A percentile compares a stretch with the other conserved stretches of the same genome.
These are phyloP conservation scores for Cyathus striatus DNA, from an alignment of 768 basidiomycete genomes.

Conservation along the genomic window DNA sequence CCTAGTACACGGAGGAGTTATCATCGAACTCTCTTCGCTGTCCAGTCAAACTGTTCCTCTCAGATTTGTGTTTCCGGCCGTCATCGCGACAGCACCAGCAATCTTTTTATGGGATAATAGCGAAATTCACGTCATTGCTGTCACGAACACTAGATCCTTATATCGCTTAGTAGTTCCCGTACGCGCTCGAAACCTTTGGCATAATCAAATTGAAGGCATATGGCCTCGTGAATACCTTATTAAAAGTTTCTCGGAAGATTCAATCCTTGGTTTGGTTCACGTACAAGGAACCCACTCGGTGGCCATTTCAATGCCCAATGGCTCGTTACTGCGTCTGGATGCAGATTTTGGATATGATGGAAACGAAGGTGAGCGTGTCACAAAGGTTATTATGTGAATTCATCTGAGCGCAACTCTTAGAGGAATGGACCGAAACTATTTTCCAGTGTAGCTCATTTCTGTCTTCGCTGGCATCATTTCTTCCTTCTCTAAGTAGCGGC, in stretches of 20 bases:
- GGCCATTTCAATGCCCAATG: slow-evolving; percentile 55
- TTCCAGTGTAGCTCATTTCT: slow-evolving; percentile 65
- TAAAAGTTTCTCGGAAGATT: slow-evolving; percentile 40
- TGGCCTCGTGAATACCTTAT: slow-evolving; percentile 69
- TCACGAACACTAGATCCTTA: slow-evolving; percentile 65
- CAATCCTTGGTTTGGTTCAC: slow-evolving; percentile 44
- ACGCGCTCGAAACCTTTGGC: slow-evolving; percentile 52
- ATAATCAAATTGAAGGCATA: slow-evolving; percentile 42
- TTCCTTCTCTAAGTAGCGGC: slow-evolving; percentile 46
- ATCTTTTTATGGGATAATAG: slow-evolving; percentile 49
- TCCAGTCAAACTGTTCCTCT: slow-evolving; percentile 61
- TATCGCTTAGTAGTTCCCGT: slow-evolving; percentile 69
- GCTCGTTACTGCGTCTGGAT: slow-evolving; percentile 66
- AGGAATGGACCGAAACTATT: slow-evolving; percentile 65
- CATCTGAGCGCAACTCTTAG: slow-evolving; percentile 28
- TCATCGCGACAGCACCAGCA: slow-evolving; percentile 59
- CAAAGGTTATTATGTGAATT: slow-evolving; percentile 8
- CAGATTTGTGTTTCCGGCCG: slow-evolving; percentile 73
- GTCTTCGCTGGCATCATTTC: slow-evolving; percentile 60
- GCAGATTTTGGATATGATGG: slow-evolving; percentile 52
- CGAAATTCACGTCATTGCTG: slow-evolving; percentile 66
- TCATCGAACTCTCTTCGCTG: slow-evolving; percentile 75
- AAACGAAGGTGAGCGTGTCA: slow-evolving; percentile 47
- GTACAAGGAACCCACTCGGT: slow-evolving; percentile 64
- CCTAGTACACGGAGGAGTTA: slow-evolving; percentile 66